These are phyloP conservation scores for Geotrichum carabidarum DNA, from an alignment of 1,139 yeast species.

Conservation along the genomic window DNA sequence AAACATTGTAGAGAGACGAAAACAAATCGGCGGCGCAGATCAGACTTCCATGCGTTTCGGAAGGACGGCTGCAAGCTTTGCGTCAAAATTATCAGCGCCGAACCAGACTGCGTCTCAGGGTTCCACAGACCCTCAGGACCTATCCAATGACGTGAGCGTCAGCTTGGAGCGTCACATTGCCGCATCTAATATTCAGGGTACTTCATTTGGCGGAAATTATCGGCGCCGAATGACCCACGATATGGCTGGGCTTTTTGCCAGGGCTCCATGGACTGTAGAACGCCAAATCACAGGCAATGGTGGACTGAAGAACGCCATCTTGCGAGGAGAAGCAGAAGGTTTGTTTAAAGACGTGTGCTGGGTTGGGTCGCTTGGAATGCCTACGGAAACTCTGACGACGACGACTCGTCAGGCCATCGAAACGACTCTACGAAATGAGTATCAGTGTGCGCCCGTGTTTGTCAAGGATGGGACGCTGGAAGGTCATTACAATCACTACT, in stretches of 20 bases:
- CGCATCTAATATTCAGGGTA: not conserved
- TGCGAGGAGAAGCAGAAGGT: conserved; percentile 49
- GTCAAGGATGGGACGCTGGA: conserved; percentile 74
- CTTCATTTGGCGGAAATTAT: conserved; percentile 1
- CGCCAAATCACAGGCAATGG: conserved; percentile 78
- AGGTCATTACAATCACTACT: conserved; percentile 85
- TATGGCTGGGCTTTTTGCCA: conserved; percentile 47
- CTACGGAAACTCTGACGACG: conserved; percentile 72
- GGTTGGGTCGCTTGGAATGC: conserved; percentile 90
- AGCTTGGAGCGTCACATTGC: conserved; percentile 7
- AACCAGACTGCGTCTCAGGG: not conserved
- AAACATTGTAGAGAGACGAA: conserved; percentile 23
- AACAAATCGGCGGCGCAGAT: conserved; percentile 15
- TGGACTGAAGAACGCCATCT: conserved; percentile 81
- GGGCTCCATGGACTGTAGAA: conserved; percentile 71
- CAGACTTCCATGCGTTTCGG: conserved; percentile 21
- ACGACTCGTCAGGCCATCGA: conserved; percentile 42
- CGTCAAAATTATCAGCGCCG: not conserved
- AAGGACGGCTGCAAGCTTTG: conserved; percentile 5
- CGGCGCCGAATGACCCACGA: conserved; percentile 16
- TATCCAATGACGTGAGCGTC: not conserved
- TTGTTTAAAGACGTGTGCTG: conserved; percentile 53
- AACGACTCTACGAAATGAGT: conserved; percentile 37
- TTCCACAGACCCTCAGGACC: not conserved
- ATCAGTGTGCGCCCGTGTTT: conserved; percentile 60